Conservation (phyloP, 495 filamentous ascomycete species). For the Hypoxylon subgilvum region DNA sequence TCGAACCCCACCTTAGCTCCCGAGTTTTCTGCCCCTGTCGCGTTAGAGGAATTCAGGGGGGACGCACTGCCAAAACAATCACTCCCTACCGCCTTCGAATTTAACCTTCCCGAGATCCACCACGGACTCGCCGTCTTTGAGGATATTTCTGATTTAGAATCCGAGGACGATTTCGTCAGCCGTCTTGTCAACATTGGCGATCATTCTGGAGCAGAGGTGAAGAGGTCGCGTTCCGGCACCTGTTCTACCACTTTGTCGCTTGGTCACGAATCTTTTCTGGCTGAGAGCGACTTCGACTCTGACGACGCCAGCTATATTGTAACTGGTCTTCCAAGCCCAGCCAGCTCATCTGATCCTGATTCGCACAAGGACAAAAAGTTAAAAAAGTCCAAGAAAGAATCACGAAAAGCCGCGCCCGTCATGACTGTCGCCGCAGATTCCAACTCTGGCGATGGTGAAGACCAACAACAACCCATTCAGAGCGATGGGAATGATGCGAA, state of each 20-base stretch:
- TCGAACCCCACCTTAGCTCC: constrained; percentile 58
- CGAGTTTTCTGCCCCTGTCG: constrained; percentile 65
- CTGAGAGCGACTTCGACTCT: constrained; percentile 77
- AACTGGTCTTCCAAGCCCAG: constrained; percentile 55
- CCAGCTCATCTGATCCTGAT: constrained; percentile 53
- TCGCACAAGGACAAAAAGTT: constrained; percentile 68
- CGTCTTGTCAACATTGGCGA: constrained; percentile 71
- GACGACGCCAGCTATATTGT: constrained; percentile 67
- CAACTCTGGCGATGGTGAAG: constrained; percentile 46
- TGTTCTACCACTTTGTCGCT: constrained; percentile 66
- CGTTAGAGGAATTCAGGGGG: constrained; percentile 73
- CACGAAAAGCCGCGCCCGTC: constrained; percentile 47
- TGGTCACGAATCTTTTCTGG: constrained; percentile 76
- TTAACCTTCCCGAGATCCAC: constrained; percentile 58
- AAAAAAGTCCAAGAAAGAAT: constrained; percentile 61
- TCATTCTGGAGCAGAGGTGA: constrained; percentile 63
- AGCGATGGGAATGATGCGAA: constrained; percentile 38
- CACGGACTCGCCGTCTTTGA: constrained; percentile 80
- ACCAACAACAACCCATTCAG: constrained; percentile 45
- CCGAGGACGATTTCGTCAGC: constrained; percentile 85
- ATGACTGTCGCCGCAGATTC: constrained; percentile 55
- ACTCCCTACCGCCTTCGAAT: constrained; percentile 60
- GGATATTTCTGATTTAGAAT: constrained; percentile 88
- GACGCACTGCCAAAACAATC: constrained; percentile 54
- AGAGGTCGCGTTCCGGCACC: constrained; percentile 79